Percentiles rank a stretch among this genome's conserved stretches.
Conservation (phyloP, 116 monocot species). For the Phalaenopsis hybrid region DNA sequence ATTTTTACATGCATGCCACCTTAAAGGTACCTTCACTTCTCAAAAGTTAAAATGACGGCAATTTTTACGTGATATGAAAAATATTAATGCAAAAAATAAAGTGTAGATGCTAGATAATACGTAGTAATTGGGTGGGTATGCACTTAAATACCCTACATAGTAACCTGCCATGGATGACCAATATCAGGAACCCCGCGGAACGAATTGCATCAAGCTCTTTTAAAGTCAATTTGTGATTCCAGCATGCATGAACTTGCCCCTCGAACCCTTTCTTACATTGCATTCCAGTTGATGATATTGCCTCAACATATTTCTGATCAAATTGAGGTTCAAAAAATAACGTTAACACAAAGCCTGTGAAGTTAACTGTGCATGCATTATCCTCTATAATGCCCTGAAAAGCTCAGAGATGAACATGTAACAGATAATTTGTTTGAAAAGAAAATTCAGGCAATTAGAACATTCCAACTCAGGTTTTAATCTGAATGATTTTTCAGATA, state of each 20-base stretch:
- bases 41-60: too few species aligned
- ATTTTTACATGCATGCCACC: too few species aligned
- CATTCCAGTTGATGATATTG: constrained; percentile 86
- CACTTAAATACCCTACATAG: background rate
- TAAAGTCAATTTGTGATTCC: constrained; percentile 75
- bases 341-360: background rate
- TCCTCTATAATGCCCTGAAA: constrained; percentile 1
- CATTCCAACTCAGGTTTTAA: background rate
- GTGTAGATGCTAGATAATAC: too few species aligned
- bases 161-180: constrained; percentile 91
- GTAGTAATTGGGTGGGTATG: too few species aligned
- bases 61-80: too few species aligned
- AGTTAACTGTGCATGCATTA: background rate
- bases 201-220: constrained; percentile 76
- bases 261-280: constrained; percentile 87
- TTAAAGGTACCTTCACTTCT: too few species aligned
- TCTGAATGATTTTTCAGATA: background rate
- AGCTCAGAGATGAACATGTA: background rate
- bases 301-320: constrained; percentile 80
- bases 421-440: background rate
- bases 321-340: background rate
- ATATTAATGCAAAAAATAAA: too few species aligned
- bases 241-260: constrained; percentile 94
- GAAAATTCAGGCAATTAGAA: background rate
- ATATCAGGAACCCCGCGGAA: constrained; percentile 64